Base-by-base conservation (phyloP, 331 rosid genomes). In the Acacia concinna region DNA sequence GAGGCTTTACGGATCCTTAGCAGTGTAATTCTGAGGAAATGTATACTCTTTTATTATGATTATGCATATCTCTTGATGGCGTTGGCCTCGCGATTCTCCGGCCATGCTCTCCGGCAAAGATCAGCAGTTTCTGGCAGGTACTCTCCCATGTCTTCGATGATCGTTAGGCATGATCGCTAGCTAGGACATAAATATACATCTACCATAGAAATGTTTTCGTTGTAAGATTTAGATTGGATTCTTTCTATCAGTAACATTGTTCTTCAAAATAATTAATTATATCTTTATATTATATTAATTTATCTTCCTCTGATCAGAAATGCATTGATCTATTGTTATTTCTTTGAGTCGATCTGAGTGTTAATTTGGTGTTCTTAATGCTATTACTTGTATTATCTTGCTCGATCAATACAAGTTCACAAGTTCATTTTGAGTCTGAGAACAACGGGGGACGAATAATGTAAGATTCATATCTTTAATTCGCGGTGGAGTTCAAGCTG, bases 131-230 rank as follows among this genome's bases (percentile, higher is more conserved):
- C 91, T 35, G 81, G 76, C 78, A 84, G 84, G 74, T 47, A 72
- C 72, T 81, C 88, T 56, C 86, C 91, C 54, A 81, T 81, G 87
- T 67, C 91, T 4, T 56, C 90, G 7, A 82, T 84, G 91, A 66
- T 87, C 78, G 85, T 54, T 76, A 81, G 96, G 74, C 88, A 85
- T 54, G 93, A 88, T 81, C 86, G 91, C 54, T 88, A 85, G 81
- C 46, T 57, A 64, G 13, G 25, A 13, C 10, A 37, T 2, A 8
- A 14, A 13, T 57, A 8, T 3, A 1, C 4, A 37, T 18, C 28
- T 20, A 1, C 23, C 4, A 1, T 4, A 59, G 40, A 32, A 5
- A 63, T 15, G 23, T 20, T n/a, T n/a, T 35, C 0, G 71, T 20
- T 18, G 71, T 35, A 35, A 34, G 35, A 31, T 64, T 31, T 35